Evolutionary conservation across 371 early-diverging fungal species (phyloP), one percentile per base, ranked within the genome.

Genomic region (Mortierella sp.): DNA sequence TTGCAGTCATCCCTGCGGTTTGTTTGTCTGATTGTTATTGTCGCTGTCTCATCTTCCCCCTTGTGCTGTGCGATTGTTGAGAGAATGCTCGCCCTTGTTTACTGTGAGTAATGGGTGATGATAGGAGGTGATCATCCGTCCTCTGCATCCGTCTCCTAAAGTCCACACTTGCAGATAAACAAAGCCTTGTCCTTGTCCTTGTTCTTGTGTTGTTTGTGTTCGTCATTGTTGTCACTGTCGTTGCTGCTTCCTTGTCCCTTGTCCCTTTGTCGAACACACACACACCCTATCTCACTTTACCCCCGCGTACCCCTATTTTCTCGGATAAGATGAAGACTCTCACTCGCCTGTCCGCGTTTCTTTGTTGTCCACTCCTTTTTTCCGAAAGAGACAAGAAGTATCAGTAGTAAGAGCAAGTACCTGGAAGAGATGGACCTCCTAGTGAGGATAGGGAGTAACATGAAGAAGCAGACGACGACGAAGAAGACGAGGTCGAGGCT

Each of bases 351-450:
- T 16, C 55, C 12, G 44, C 29, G 7, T 48, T n/a, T 72, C 41
- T 55, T 38, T 29, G 21, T 21, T 35, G 24, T 56, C 56, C 43
- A 48, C 12, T 29, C 32, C 51, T 68, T 70, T 76, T 38, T 70
- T 71, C 11, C 70, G 6, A 35, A 18, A 35, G 12, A 4, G 41
- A 70, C 49, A 51, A 12, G 51, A 41, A 35, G 72, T 21, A n/a
- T 63, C 41, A 27, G 48, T 49, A 51, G 38, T 35, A 68, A 44
- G 55, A 65, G 44, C 10, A 48, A 56, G 38, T 76, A 77, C 81
- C 77, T 81, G 70, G 60, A 74, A 32, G 65, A 12, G 41, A 48
- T 16, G 75, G 60, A 38, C 51, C 71, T 12, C n/a, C 24, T 38
- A 79, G 32, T 1, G 80, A 71, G 1, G 80, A 60, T 29, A 48